A percentile compares a stretch with the other conserved stretches of the same genome.
Evolutionary conservation across 192 early-diverging fungal species (phyloP).

Genomic region (Podila verticillata): DNA sequence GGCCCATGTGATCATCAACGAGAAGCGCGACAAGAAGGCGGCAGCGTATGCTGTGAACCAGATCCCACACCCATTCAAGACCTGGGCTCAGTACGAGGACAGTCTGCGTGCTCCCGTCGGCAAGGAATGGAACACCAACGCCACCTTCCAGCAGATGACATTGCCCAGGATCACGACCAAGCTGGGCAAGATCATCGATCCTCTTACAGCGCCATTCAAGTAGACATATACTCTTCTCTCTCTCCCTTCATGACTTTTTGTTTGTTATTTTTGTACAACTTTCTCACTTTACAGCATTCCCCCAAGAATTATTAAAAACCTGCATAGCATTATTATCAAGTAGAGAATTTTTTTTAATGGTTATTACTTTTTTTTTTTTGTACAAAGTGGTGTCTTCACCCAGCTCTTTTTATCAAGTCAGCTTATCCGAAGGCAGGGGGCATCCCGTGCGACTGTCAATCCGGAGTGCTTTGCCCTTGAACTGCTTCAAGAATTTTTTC

Average conservation of each 20-base stretch:
- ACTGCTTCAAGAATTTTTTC: conserved; percentile 18
- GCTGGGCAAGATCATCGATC: conserved; percentile 89
- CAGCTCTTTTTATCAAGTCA: not conserved
- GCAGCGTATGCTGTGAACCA: conserved; percentile 75
- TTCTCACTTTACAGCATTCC: not conserved
- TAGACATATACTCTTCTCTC: conserved; percentile 6
- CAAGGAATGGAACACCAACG: conserved; percentile 93
- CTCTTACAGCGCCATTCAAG: conserved; percentile 74
- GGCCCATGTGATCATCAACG: conserved; percentile 93
- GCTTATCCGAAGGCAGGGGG: conserved; percentile 7
- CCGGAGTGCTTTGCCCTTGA: conserved; percentile 17
- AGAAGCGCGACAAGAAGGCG: conserved; percentile 83
- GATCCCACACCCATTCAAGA: conserved; percentile 89
- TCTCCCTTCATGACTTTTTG: not conserved
- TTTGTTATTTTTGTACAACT: not conserved
- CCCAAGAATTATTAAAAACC: too few species aligned
- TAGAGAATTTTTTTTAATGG: too few species aligned
- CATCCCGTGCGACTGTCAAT: conserved; percentile 20
- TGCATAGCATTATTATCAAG: too few species aligned
- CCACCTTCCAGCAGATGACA: conserved; percentile 75
- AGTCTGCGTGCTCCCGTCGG: conserved; percentile 88
- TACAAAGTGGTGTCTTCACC: not conserved
- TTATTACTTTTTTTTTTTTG: not conserved
- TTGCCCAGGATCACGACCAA: conserved; percentile 86
- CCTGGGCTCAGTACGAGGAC: conserved; percentile 88